phyloP scores from a whole-genome alignment of 805 yeast species.

The Nakazawaea populi region DNA sequence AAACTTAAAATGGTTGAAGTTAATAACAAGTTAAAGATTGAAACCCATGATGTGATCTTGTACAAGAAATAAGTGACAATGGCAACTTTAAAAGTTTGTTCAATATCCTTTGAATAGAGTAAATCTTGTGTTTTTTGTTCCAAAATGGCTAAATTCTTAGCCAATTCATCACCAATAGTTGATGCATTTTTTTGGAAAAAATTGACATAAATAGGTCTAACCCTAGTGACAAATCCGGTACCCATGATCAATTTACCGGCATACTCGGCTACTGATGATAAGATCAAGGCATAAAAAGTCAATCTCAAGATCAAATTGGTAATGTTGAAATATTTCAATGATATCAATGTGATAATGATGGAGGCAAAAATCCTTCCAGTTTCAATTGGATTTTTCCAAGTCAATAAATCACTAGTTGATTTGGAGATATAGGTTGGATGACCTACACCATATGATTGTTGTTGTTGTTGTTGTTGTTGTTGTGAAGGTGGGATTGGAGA shows the following conservation, averaged over 20 bases:
- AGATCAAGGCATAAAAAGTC: slow-evolving; percentile 47
- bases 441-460: slow-evolving; percentile 15
- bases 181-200: slow-evolving; percentile 23
- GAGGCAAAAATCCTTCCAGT: slow-evolving; percentile 76
- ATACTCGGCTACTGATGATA: slow-evolving; percentile 73
- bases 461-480: not conserved
- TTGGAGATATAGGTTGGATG: slow-evolving; percentile 25
- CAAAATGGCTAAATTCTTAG: slow-evolving; percentile 34
- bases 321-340: slow-evolving; percentile 59
- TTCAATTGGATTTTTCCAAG: slow-evolving; percentile 71
- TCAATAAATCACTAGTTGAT: slow-evolving; percentile 35
- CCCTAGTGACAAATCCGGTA: slow-evolving; percentile 71
- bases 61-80: slow-evolving; percentile 57
- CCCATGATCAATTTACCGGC: slow-evolving; percentile 70
- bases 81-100: slow-evolving; percentile 68
- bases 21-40: slow-evolving; percentile 62
- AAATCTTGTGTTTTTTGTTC: slow-evolving; percentile 53
- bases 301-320: slow-evolving; percentile 55
- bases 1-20: slow-evolving; percentile 56
- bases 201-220: slow-evolving; percentile 52
- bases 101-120: slow-evolving; percentile 64
- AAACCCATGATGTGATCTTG: slow-evolving; percentile 69
- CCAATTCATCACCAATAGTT: slow-evolving; percentile 28
- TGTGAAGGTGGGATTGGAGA: not conserved
- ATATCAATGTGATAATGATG: slow-evolving; percentile 45